Percentiles rank a stretch among this genome's conserved stretches.
These are phyloP conservation scores for Chlamydomonas urium DNA, from an alignment of 139 green algal genomes.

Conservation along the genomic window DNA sequence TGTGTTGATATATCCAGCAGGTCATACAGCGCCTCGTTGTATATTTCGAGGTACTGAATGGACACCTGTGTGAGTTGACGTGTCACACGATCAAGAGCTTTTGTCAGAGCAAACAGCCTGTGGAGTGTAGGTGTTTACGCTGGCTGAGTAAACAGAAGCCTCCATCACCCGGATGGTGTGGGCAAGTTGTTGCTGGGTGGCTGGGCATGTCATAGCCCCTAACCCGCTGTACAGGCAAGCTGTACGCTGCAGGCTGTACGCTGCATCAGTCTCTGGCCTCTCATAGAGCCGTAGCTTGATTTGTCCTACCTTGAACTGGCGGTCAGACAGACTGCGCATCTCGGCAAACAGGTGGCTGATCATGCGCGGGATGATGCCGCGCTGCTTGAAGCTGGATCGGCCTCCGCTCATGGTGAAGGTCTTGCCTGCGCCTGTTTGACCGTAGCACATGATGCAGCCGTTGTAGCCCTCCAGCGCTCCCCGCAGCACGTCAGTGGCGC, in stretches of 20 bases:
- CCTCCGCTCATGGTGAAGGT: slow-evolving; percentile 64
- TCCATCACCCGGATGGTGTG: no score
- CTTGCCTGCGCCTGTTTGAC: slow-evolving; percentile 65
- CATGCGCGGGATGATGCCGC: slow-evolving; percentile 58
- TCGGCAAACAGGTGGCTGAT: slow-evolving; percentile 46
- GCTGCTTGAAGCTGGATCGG: slow-evolving; percentile 42
- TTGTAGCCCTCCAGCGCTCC: slow-evolving; percentile 70
- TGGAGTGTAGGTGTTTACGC: no score
- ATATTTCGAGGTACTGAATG: slow-evolving; percentile 63
- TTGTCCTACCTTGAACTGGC: slow-evolving; percentile 18
- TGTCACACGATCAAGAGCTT: no score
- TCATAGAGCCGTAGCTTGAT: no score
- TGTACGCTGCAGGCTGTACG: no score
- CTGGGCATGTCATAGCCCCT: no score
- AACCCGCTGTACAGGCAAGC: no score
- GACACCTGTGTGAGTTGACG: no score
- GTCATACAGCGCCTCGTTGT: slow-evolving; percentile 70
- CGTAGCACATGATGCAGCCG: slow-evolving; percentile 77
- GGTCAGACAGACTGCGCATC: slow-evolving; percentile 21
- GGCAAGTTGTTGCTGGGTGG: no score
- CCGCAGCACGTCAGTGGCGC: slow-evolving; percentile 52
- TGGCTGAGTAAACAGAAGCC: no score
- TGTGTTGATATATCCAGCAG: slow-evolving; percentile 57
- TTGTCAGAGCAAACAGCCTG: no score
- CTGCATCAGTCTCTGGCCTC: no score